Percentiles rank a stretch among this genome's conserved stretches.
These are phyloP conservation scores for Striga hermonthica DNA, from an alignment of 305 asterid genomes.

Conservation along the genomic window DNA sequence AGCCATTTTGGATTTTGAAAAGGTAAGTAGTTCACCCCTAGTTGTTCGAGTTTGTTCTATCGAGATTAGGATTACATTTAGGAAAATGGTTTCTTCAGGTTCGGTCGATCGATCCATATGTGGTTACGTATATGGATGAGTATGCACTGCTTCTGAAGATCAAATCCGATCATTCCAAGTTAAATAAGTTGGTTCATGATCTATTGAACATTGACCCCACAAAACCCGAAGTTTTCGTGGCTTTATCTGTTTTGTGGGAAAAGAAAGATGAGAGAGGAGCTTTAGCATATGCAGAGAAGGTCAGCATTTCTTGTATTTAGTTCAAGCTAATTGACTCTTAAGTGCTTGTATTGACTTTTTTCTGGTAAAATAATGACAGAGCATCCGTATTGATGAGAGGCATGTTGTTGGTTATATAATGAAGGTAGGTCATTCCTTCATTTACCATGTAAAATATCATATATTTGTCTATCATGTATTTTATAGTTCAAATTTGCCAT, in stretches of 20 bases:
- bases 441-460: too few relatives aligned
- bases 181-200: constrained; percentile 84
- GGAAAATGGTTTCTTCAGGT: constrained; percentile 54
- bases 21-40: constrained; percentile 40
- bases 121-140: constrained; percentile 93
- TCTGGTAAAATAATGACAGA: constrained; percentile 45
- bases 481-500: too few relatives aligned
- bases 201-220: constrained; percentile 75
- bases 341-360: constrained; percentile 31
- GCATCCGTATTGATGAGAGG: constrained; percentile 89
- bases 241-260: constrained; percentile 90
- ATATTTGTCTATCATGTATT: too few relatives aligned
- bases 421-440: constrained; percentile 53
- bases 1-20: constrained; percentile 89
- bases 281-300: constrained; percentile 88
- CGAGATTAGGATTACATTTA: constrained; percentile 20
- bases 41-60: constrained; percentile 11
- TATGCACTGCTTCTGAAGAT: constrained; percentile 94
- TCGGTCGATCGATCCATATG: constrained; percentile 77
- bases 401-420: constrained; percentile 82
- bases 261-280: constrained; percentile 90
- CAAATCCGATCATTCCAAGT: constrained; percentile 68
- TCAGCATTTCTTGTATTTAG: constrained; percentile 32
- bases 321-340: constrained; percentile 21
- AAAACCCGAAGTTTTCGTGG: constrained; percentile 91